Conservation (phyloP, 202 grass and related monocot species). For the Tripidium arundinaceum region DNA sequence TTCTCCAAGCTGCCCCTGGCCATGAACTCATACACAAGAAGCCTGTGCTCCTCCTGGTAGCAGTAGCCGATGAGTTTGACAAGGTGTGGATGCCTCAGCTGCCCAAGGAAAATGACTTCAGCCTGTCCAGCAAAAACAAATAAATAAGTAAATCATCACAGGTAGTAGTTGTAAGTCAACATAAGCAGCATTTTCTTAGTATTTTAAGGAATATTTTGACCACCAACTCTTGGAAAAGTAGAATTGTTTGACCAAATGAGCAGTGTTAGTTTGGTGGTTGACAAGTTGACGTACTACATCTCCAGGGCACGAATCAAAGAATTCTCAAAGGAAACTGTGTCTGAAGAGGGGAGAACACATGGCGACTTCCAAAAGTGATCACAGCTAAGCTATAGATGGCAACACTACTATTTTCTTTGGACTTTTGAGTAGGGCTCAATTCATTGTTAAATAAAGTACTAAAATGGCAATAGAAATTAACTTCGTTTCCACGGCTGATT, state of each 20-base stretch:
- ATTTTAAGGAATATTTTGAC: neutral
- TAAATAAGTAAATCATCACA: neutral
- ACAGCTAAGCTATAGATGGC: constrained; percentile 10
- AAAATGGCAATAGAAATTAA: neutral
- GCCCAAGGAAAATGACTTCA: constrained; percentile 54
- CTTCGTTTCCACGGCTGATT: no score
- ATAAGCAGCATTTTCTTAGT: neutral
- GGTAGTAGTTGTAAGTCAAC: neutral
- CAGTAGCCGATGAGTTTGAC: constrained; percentile 67
- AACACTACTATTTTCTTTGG: neutral
- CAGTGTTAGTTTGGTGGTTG: constrained; percentile 6
- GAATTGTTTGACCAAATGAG: constrained; percentile 1
- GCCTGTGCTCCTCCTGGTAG: constrained; percentile 55
- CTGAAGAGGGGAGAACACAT: constrained; percentile 5
- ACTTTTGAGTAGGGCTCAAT: neutral
- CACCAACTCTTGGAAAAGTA: neutral
- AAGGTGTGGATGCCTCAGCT: constrained; percentile 49
- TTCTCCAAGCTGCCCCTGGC: constrained; percentile 50
- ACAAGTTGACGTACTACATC: neutral
- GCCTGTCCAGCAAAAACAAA: constrained; percentile 22
- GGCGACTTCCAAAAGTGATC: constrained; percentile 9
- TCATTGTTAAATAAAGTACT: neutral
- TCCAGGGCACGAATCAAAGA: neutral
- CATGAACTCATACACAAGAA: constrained; percentile 66
- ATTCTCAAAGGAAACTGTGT: neutral